Percentiles rank a stretch among this genome's conserved stretches.
Evolutionary conservation across 768 basidiomycete species (phyloP).

Genomic region (Mycena belliarum): DNA sequence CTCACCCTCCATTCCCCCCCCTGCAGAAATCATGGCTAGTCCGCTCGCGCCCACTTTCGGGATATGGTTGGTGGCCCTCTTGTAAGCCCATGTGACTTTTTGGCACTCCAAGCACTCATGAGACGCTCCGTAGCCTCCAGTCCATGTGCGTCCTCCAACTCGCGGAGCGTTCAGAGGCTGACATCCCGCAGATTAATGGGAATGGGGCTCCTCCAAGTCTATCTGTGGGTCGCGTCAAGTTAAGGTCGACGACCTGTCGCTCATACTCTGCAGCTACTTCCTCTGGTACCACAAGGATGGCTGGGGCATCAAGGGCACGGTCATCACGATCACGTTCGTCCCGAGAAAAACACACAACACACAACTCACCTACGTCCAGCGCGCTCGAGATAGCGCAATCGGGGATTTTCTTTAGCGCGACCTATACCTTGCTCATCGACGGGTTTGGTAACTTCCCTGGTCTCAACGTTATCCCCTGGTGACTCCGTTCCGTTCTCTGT

Average conservation of each 20-base stretch:
- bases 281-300: not conserved
- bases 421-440: not conserved
- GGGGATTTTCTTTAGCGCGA: not conserved
- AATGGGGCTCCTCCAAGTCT: conserved; percentile 5
- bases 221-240: not conserved
- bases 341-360: no score
- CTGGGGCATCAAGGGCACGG: not conserved
- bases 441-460: not conserved
- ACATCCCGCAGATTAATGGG: not conserved
- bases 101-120: no score
- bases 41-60: not conserved
- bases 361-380: not conserved
- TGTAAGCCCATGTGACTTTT: no score
- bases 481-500: not conserved
- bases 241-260: not conserved
- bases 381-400: not conserved
- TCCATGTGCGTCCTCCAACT: not conserved
- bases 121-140: no score
- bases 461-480: not conserved
- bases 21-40: not conserved
- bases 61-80: not conserved
- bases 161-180: not conserved
- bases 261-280: not conserved
- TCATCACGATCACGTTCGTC: not conserved
- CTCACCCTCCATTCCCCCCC: not conserved